These are phyloP conservation scores for Tripterygium wilfordii DNA, from an alignment of 177 flowering plant species.

Conservation along the genomic window DNA sequence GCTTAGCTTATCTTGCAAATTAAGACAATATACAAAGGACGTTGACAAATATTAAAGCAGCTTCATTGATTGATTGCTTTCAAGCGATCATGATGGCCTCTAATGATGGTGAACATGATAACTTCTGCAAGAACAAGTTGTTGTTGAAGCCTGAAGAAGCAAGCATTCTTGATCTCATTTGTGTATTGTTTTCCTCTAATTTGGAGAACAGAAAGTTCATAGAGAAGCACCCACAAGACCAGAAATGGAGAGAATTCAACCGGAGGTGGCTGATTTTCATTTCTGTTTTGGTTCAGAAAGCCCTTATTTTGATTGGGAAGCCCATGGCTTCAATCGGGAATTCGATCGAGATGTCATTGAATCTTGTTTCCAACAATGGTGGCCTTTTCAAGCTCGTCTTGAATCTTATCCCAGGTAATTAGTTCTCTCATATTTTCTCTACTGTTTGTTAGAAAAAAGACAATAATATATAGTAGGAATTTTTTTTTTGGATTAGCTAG, in stretches of 20 bases:
- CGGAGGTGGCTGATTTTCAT: constrained; percentile 46
- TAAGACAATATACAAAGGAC: too few relatives aligned
- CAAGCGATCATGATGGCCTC: constrained; percentile 18
- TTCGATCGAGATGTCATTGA: constrained; percentile 29
- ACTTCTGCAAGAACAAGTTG: constrained; percentile 22
- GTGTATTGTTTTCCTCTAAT: constrained; percentile 22
- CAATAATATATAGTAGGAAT: too few relatives aligned
- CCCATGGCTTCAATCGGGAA: constrained; percentile 27
- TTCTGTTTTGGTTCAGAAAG: constrained; percentile 31
- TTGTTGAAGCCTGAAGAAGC: constrained; percentile 36
- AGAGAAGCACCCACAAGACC: constrained; percentile 17
- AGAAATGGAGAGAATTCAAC: background rate
- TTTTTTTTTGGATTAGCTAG: too few relatives aligned
- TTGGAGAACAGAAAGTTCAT: constrained; percentile 22
- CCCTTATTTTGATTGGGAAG: constrained; percentile 9
- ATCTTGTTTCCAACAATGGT: constrained; percentile 27
- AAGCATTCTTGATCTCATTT: constrained; percentile 20
- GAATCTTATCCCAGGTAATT: constrained; percentile 33
- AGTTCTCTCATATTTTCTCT: background rate
- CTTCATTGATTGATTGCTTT: background rate
- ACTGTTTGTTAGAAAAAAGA: too few relatives aligned
- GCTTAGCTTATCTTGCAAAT: too few relatives aligned
- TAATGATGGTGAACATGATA: constrained; percentile 7
- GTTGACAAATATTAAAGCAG: too few relatives aligned
- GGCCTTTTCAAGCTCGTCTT: constrained; percentile 19